A percentile compares a stretch with the other conserved stretches of the same genome.
Conservation (phyloP, 495 filamentous ascomycete species). For the Annulohypoxylon nitens region DNA sequence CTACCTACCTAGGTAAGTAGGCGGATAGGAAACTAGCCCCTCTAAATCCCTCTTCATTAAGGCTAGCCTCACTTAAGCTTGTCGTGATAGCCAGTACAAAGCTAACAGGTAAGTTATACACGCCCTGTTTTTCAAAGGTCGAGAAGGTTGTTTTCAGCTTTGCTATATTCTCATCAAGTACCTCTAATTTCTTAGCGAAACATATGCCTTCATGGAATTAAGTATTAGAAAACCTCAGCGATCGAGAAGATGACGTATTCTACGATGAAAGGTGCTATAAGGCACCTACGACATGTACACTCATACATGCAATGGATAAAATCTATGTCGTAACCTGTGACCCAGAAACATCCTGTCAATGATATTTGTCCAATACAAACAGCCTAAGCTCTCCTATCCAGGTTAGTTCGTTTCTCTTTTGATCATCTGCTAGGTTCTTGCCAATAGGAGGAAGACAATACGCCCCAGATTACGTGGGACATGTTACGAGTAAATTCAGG, state of each 20-base stretch:
- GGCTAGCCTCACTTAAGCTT: not conserved
- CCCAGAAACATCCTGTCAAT: not conserved
- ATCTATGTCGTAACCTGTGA: conserved; percentile 7
- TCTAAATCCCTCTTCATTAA: no score
- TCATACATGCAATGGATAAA: not conserved
- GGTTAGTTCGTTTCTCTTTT: conserved; percentile 2
- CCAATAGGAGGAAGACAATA: not conserved
- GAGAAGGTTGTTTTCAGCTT: not conserved
- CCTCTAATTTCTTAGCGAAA: not conserved
- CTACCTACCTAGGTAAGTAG: no score
- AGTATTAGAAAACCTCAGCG: not conserved
- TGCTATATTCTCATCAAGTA: not conserved
- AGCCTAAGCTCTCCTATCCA: not conserved
- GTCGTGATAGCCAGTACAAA: not conserved
- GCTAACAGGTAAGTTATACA: not conserved
- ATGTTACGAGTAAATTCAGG: conserved; percentile 8
- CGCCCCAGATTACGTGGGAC: conserved; percentile 6
- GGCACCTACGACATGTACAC: no score
- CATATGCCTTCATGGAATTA: not conserved
- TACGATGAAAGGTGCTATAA: not conserved
- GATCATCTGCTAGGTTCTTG: not conserved
- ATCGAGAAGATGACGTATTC: not conserved
- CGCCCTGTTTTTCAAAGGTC: not conserved
- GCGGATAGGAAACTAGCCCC: not conserved
- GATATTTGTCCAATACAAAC: not conserved